A percentile compares a stretch with the other conserved stretches of the same genome.
phyloP scores from a whole-genome alignment of 2,329 filamentous ascomycete species.

The Chlorencoelia australis region DNA sequence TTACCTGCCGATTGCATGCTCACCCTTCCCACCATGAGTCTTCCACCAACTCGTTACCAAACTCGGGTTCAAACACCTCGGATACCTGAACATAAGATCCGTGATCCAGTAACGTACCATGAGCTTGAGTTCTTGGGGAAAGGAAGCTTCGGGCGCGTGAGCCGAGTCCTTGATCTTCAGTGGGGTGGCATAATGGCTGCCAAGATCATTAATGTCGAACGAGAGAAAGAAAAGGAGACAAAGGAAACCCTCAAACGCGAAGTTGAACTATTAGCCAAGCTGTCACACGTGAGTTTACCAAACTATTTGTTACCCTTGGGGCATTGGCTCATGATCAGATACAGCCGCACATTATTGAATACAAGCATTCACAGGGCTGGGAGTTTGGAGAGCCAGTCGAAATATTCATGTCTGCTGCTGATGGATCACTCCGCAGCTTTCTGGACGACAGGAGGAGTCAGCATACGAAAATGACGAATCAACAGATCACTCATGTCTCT shows the following conservation, averaged over 20 bases:
- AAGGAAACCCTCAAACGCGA: constrained; percentile 1
- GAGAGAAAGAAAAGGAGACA: constrained; percentile 3
- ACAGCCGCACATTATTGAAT: constrained; percentile 2
- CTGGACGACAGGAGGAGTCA: not conserved
- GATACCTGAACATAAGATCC: constrained; percentile 2
- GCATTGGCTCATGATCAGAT: constrained; percentile 1
- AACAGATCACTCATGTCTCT: constrained; percentile 1
- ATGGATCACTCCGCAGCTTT: constrained; percentile 1
- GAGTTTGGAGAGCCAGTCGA: constrained; percentile 2
- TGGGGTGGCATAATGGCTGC: constrained; percentile 1
- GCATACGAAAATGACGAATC: constrained; percentile 2
- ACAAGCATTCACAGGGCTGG: constrained; percentile 2
- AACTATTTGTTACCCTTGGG: constrained; percentile 2
- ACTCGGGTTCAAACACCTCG: constrained; percentile 1
- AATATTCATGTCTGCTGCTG: constrained; percentile 2
- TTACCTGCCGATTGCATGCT: constrained; percentile 1
- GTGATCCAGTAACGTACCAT: constrained; percentile 1
- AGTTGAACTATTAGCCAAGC: constrained; percentile 2
- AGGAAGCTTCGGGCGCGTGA: constrained; percentile 1
- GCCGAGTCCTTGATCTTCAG: constrained; percentile 1
- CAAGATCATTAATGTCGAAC: constrained; percentile 2
- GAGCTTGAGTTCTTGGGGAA: constrained; percentile 2
- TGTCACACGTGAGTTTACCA: constrained; percentile 1
- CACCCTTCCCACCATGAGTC: constrained; percentile 1
- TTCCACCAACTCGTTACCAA: constrained; percentile 1